These are phyloP conservation scores for Aspergillus diversus DNA, from an alignment of 495 filamentous ascomycete species.

Conservation along the genomic window DNA sequence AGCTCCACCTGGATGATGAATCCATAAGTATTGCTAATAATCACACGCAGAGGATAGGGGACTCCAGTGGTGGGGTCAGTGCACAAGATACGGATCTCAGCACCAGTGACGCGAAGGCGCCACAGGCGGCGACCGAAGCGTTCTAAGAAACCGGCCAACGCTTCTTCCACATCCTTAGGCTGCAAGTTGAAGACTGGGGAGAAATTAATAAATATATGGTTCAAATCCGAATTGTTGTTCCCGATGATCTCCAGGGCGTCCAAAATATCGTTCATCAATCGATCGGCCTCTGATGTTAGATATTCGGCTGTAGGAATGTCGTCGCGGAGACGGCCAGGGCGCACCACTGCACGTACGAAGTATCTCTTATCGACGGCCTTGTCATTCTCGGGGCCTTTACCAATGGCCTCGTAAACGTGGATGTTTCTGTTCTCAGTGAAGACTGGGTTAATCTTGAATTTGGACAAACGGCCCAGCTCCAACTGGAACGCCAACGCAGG, in stretches of 20 bases:
- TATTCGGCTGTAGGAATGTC: conserved; percentile 98
- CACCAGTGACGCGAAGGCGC: conserved; percentile 95
- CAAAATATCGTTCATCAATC: conserved; percentile 95
- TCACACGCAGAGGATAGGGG: conserved; percentile 91
- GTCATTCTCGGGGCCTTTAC: conserved; percentile 91
- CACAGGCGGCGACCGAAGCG: conserved; percentile 94
- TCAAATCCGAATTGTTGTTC: conserved; percentile 98
- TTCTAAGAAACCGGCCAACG: conserved; percentile 92
- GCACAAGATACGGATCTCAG: conserved; percentile 98
- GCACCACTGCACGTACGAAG: conserved; percentile 93
- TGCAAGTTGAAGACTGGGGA: conserved; percentile 90
- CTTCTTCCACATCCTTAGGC: conserved; percentile 89
- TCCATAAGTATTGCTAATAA: conserved; percentile 98
- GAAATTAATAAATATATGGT: conserved; percentile 99
- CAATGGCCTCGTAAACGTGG: conserved; percentile 95
- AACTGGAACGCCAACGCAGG: conserved; percentile 97
- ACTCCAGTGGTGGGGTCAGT: conserved; percentile 82
- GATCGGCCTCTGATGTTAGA: conserved; percentile 94
- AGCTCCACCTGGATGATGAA: conserved; percentile 98
- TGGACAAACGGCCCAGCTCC: conserved; percentile 88
- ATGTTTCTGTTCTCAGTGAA: conserved; percentile 99
- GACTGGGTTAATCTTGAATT: conserved; percentile 96
- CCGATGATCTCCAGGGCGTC: conserved; percentile 98
- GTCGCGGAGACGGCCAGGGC: conserved; percentile 89
- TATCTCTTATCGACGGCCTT: conserved; percentile 78